Evolutionary conservation across 768 basidiomycete genomes (phyloP).

Genomic region (Suillus decipiens): DNA sequence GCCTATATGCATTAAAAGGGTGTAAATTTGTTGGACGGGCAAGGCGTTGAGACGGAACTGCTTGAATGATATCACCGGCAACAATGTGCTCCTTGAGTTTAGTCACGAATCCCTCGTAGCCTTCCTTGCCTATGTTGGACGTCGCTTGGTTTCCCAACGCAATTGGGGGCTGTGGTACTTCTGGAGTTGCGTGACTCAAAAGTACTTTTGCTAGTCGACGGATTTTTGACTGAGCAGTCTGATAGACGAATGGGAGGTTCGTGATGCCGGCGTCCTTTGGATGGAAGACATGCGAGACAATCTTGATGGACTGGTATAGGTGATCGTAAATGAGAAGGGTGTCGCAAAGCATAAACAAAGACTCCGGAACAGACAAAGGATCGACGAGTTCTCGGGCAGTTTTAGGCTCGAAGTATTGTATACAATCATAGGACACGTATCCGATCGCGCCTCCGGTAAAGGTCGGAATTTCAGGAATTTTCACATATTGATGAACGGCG

Average conservation of each 20-base stretch:
- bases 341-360: slow-evolving; percentile 95
- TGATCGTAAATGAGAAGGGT: slow-evolving; percentile 97
- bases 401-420: slow-evolving; percentile 96
- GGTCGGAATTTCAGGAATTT: slow-evolving; percentile 88
- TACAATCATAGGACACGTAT: slow-evolving; percentile 95
- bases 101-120: slow-evolving; percentile 91
- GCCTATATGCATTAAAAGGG: slow-evolving; percentile 96
- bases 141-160: slow-evolving; percentile 66
- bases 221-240: slow-evolving; percentile 82
- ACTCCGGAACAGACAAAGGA: slow-evolving; percentile 86
- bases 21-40: slow-evolving; percentile 84
- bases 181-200: slow-evolving; percentile 51
- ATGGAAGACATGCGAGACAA: slow-evolving; percentile 94
- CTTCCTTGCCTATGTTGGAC: slow-evolving; percentile 92
- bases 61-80: slow-evolving; percentile 97
- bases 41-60: slow-evolving; percentile 93
- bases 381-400: slow-evolving; percentile 78
- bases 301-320: slow-evolving; percentile 90
- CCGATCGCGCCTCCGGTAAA: slow-evolving; percentile 98
- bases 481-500: slow-evolving; percentile 83
- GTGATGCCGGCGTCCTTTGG: slow-evolving; percentile 65
- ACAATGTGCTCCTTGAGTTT: slow-evolving; percentile 92
- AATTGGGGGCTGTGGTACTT: slow-evolving; percentile 65
- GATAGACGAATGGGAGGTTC: slow-evolving; percentile 83
- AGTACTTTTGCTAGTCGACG: slow-evolving; percentile 77